Base-by-base conservation (phyloP, 2,329 filamentous ascomycete species). In the Diaporthe australafricana region DNA sequence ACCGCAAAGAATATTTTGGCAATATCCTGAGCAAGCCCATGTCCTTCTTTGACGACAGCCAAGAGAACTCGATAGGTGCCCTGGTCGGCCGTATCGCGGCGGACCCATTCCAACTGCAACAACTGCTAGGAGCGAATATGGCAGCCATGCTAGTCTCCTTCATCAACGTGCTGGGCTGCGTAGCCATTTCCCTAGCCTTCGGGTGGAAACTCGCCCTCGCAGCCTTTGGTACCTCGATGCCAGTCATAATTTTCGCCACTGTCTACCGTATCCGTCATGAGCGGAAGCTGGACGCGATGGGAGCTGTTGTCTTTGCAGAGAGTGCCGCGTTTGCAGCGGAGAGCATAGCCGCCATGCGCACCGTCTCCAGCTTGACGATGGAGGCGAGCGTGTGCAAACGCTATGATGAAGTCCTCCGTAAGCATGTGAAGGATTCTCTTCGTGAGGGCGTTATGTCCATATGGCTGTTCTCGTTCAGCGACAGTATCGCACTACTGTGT, bases 121-220 rank as follows among this genome's bases (percentile, higher is more conserved):
- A 65, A 3, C 45, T 65, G 0, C 45, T 65, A 1, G 60, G 60
- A 2, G 60, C 60, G 77, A 91, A 92, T 77, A 90, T 92, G 88
- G 86, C 90, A 1, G 85, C 92, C 67, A 88, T 89, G 5, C 85
- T 85, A 70, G 88, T 91, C 35, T 90, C 91, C 9, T 77, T 92
- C 16, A 90, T 93, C 77, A 92, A 90, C 14, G 60, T 65, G 12
- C 45, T 65, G 1, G 60, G 60, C n/a, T 65, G 88, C 20, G 80
- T 93, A 17, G 83, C 87, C 35, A 91, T 95, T 57, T 86, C 91
- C 0, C 94, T 94, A 76, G 84, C 87, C 14, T 94, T 92, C 77
- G 91, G 92, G 0, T 95, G 93, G 93, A 95, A 94, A 78, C 84
- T 95, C 12, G 89, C 91, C 0, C 80, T 94, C 0, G 90, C 95